Base-by-base conservation (phyloP, 1,284 basidiomycete species). In the Waitea zeae region DNA sequence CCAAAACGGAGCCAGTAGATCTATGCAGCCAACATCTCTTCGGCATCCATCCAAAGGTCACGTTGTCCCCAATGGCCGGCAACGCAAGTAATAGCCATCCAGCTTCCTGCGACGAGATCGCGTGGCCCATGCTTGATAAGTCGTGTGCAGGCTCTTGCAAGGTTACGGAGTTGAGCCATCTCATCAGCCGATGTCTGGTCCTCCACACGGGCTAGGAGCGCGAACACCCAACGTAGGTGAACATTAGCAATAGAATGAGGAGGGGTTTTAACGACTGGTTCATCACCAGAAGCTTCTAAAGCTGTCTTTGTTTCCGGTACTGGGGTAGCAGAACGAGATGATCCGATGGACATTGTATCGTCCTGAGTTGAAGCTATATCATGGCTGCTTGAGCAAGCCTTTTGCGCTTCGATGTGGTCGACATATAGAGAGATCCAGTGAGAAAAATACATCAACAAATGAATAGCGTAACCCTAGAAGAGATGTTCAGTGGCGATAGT, bases 211-310 rank as follows among this genome's bases (percentile, higher is more conserved):
- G 77, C 61, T 12, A 96, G 63, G 30, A 92, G 64, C 3, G 69
- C 64, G 51, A 93, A 88, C 31, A 89, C 72, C 89, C 90, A 95
- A 20, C 69, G 70, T 2, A 72, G 69, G 47, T 92, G 83, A 15
- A 63, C 57, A 35, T 71, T 61, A 3, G 70, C 70, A 18, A 80
- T 61, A 13, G 59, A 54, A n/a, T n/a, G n/a, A n/a, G n/a, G n/a
- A n/a, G 34, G 59, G 24, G 24, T 26, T 26, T 26, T 7, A 7
- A n/a, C 24, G 24, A 26, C 24, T 26, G 9, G 24, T 26, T 9
- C 24, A n/a, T n/a, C n/a, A n/a, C n/a, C n/a, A n/a, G n/a, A n/a
- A n/a, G n/a, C n/a, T n/a, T n/a, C n/a, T n/a, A n/a, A n/a, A n/a
- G n/a, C n/a, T n/a, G n/a, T n/a, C n/a, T n/a, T n/a, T n/a, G n/a